phyloP scores from a whole-genome alignment of 2,329 filamentous ascomycete genomes.

The Cyphellophora europaea region DNA sequence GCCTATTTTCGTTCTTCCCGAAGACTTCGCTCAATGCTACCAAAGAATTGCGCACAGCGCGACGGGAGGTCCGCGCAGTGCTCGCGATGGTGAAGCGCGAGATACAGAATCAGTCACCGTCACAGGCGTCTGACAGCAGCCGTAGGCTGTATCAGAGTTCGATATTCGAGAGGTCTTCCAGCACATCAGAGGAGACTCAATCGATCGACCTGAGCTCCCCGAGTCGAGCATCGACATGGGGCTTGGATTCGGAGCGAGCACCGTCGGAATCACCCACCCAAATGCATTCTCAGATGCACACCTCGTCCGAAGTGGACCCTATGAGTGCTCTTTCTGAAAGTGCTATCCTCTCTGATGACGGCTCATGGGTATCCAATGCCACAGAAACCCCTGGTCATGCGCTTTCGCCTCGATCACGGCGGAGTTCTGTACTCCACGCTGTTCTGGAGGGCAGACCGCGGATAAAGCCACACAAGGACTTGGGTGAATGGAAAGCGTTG shows the following conservation, averaged over 20 bases:
- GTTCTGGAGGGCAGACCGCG: slow-evolving; percentile 14
- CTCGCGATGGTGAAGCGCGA: slow-evolving; percentile 29
- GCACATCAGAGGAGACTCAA: slow-evolving; percentile 27
- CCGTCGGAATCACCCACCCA: slow-evolving; percentile 13
- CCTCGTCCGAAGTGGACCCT: slow-evolving; percentile 7
- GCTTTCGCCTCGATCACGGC: slow-evolving; percentile 2
- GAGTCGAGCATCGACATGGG: slow-evolving; percentile 18
- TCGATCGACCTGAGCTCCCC: slow-evolving; percentile 15
- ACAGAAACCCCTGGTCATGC: slow-evolving; percentile 19
- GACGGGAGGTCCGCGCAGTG: slow-evolving; percentile 25
- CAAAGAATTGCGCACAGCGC: slow-evolving; percentile 25
- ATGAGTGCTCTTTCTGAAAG: slow-evolving; percentile 5
- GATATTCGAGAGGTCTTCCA: slow-evolving; percentile 38
- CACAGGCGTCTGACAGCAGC: slow-evolving; percentile 23
- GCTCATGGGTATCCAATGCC: slow-evolving; percentile 12
- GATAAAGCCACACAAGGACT: slow-evolving; percentile 12
- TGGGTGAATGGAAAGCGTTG: slow-evolving; percentile 20
- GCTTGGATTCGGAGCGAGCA: slow-evolving; percentile 10
- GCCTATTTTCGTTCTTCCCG: slow-evolving; percentile 30
- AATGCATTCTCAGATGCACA: slow-evolving; percentile 12
- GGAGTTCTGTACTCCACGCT: slow-evolving; percentile 11
- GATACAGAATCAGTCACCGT: slow-evolving; percentile 32
- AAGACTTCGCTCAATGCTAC: slow-evolving; percentile 22
- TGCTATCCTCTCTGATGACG: slow-evolving; percentile 4
- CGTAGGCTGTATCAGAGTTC: slow-evolving; percentile 24